These are phyloP conservation scores for Papilionanthe hybrid DNA, from an alignment of 116 monocot species.

Conservation along the genomic window DNA sequence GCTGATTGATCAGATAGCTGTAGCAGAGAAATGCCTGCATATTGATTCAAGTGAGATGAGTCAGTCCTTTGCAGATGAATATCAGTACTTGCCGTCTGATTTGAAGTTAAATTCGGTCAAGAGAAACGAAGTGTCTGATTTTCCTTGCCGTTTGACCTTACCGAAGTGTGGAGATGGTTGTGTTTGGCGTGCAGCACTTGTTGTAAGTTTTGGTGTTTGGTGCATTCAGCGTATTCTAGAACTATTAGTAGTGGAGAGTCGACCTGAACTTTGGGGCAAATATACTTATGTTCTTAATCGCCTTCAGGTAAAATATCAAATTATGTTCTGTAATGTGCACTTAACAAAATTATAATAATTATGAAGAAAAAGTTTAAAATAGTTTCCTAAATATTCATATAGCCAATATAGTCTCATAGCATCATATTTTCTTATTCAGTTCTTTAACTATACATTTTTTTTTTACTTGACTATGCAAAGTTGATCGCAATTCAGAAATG, in stretches of 20 bases:
- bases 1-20: slow-evolving; percentile 52
- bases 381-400: no score
- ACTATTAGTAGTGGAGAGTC: slow-evolving; percentile 76
- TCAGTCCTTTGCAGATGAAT: slow-evolving; percentile 18
- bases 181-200: slow-evolving; percentile 59
- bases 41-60: slow-evolving; percentile 24
- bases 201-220: slow-evolving; percentile 88
- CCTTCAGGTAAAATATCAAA: slow-evolving; percentile 65
- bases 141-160: slow-evolving; percentile 14
- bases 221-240: slow-evolving; percentile 80
- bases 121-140: slow-evolving; percentile 26
- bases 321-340: not conserved
- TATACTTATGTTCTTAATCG: slow-evolving; percentile 95
- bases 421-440: no score
- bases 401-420: no score
- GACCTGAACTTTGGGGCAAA: slow-evolving; percentile 96
- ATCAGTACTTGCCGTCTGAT: slow-evolving; percentile 18
- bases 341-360: not conserved
- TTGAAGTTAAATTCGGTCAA: slow-evolving; percentile 15
- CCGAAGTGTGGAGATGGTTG: slow-evolving; percentile 76
- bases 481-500: no score
- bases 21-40: slow-evolving; percentile 38
- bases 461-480: no score
- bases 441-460: no score
- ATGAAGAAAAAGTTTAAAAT: no score